Percentiles rank a stretch among this genome's conserved stretches.
Conservation (phyloP, 768 basidiomycete species). For the Agrocybe pediades region DNA sequence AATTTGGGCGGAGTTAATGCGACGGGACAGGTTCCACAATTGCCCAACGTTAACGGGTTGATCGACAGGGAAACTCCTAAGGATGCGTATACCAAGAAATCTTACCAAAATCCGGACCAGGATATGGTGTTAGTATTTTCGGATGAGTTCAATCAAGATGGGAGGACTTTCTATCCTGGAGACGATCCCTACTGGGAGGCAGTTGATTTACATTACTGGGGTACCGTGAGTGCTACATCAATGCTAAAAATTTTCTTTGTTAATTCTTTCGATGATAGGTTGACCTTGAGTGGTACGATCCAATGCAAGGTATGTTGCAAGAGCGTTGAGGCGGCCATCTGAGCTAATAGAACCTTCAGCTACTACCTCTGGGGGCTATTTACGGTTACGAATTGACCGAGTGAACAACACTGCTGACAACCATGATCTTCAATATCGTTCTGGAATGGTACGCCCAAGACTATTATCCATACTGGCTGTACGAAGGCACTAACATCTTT, state of each 20-base stretch:
- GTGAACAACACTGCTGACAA: slow-evolving; percentile 35
- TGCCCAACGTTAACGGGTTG: slow-evolving; percentile 58
- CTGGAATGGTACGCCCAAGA: slow-evolving; percentile 47
- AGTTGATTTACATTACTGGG: slow-evolving; percentile 70
- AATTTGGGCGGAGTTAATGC: slow-evolving; percentile 75
- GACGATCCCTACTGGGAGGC: slow-evolving; percentile 69
- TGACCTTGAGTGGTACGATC: slow-evolving; percentile 83
- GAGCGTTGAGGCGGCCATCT: background rate
- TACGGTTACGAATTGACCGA: slow-evolving; percentile 69
- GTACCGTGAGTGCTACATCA: slow-evolving; percentile 42
- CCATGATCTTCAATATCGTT: slow-evolving; percentile 73
- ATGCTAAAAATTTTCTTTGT: background rate
- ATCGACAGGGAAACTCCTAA: slow-evolving; percentile 77
- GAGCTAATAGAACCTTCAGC: slow-evolving; percentile 28
- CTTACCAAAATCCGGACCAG: slow-evolving; percentile 56
- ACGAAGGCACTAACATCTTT: background rate
- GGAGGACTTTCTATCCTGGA: slow-evolving; percentile 69
- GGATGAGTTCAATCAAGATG: slow-evolving; percentile 81
- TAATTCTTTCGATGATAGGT: slow-evolving; percentile 25
- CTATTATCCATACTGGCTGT: background rate
- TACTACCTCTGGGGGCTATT: slow-evolving; percentile 68
- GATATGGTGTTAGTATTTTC: slow-evolving; percentile 65
- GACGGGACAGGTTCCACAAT: slow-evolving; percentile 63
- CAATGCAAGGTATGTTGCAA: slow-evolving; percentile 38
- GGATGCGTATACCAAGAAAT: slow-evolving; percentile 49